Evolutionary conservation across 805 yeast species (phyloP).

Genomic region (Cyberlindnera saturnus): DNA sequence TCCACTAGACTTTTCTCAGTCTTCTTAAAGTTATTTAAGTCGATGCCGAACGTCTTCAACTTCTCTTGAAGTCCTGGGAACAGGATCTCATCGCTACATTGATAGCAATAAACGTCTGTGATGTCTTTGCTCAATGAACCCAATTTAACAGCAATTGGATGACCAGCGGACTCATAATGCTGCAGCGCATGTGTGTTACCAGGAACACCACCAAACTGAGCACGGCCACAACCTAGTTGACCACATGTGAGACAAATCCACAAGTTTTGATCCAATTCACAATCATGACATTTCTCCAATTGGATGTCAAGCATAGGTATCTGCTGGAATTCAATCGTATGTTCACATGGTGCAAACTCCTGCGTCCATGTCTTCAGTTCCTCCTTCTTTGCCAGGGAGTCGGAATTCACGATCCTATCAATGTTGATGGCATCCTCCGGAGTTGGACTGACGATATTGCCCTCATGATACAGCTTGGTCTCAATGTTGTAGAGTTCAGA

Average conservation of each 20-base stretch:
- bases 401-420: constrained; percentile 43
- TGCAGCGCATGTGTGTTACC: constrained; percentile 88
- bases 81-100: constrained; percentile 82
- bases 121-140: constrained; percentile 80
- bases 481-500: constrained; percentile 51
- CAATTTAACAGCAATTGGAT: constrained; percentile 81
- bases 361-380: constrained; percentile 91
- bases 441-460: constrained; percentile 30
- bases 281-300: constrained; percentile 42
- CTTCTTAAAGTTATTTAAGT: constrained; percentile 45
- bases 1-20: constrained; percentile 89
- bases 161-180: constrained; percentile 58
- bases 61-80: constrained; percentile 51
- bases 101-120: constrained; percentile 85
- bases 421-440: constrained; percentile 25
- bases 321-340: constrained; percentile 54
- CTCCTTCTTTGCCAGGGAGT: constrained; percentile 53
- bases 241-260: constrained; percentile 96
- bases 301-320: constrained; percentile 23
- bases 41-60: constrained; percentile 61
- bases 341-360: constrained; percentile 75
- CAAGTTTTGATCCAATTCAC: constrained; percentile 68
- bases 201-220: constrained; percentile 89
- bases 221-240: constrained; percentile 87
- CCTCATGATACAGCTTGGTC: constrained; percentile 17